Conservation (phyloP, 1,139 yeast genomes). For the Hyphopichia wangnamkhiaoensis region DNA sequence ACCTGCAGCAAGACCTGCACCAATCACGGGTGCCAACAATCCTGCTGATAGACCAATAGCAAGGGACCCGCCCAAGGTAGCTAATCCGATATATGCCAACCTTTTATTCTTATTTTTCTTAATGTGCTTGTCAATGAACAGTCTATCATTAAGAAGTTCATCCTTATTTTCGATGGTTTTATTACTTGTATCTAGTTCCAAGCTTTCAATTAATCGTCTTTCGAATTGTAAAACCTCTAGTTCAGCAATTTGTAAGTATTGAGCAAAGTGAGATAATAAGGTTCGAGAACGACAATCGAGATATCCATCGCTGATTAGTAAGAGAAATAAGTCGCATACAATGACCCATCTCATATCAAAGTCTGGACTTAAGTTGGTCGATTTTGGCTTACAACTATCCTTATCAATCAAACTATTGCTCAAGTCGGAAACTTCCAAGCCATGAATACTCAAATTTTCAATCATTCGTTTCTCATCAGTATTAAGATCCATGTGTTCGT, state of each 20-base stretch:
- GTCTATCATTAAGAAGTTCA: constrained; percentile 75
- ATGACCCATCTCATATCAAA: constrained; percentile 92
- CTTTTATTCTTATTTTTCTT: constrained; percentile 66
- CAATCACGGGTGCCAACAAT: constrained; percentile 92
- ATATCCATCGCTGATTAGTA: constrained; percentile 77
- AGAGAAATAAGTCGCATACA: constrained; percentile 82
- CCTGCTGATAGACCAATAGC: constrained; percentile 97
- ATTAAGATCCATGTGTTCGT: constrained; percentile 75
- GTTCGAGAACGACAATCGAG: constrained; percentile 90
- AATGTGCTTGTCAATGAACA: constrained; percentile 68
- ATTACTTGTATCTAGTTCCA: constrained; percentile 77
- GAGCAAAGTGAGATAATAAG: constrained; percentile 66
- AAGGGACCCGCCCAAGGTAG: constrained; percentile 95
- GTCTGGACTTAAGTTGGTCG: constrained; percentile 9
- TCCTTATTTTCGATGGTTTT: constrained; percentile 54
- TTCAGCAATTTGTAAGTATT: constrained; percentile 53
- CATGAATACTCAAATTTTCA: constrained; percentile 81
- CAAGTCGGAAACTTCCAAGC: constrained; percentile 73
- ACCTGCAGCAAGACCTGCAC: constrained; percentile 98
- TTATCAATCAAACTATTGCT: constrained; percentile 56
- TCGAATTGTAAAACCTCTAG: constrained; percentile 87
- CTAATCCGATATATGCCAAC: constrained; percentile 86
- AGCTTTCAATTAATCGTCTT: constrained; percentile 82
- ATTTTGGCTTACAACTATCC: constrained; percentile 21
- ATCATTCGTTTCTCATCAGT: constrained; percentile 85